A percentile compares a stretch with the other conserved stretches of the same genome.
Conservation (phyloP, 2,329 filamentous ascomycete genomes). For the Parastagonospora nodorum region DNA sequence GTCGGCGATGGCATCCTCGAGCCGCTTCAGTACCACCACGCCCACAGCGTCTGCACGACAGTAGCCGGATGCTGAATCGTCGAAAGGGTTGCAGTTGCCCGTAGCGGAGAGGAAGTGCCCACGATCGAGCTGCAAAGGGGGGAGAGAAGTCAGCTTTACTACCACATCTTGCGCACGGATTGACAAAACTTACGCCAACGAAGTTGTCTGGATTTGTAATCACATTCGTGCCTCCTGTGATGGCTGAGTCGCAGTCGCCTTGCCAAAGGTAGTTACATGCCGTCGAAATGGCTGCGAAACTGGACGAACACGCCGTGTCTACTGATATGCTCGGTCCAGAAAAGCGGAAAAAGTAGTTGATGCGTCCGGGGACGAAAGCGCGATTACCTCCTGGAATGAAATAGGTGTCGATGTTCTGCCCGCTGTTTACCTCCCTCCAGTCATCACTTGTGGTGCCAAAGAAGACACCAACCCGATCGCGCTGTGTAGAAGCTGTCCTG, state of each 20-base stretch:
- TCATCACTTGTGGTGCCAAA: constrained; percentile 42
- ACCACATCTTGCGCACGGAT: too few relatives aligned
- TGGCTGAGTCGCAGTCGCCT: constrained; percentile 15
- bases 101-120: constrained; percentile 27
- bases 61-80: constrained; percentile 34
- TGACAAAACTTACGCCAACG: constrained; percentile 10
- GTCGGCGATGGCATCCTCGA: constrained; percentile 39
- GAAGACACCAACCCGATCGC: constrained; percentile 35
- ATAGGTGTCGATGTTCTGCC: constrained; percentile 55
- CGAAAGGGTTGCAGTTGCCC: constrained; percentile 32
- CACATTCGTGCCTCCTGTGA: constrained; percentile 29
- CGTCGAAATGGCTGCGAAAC: constrained; percentile 1
- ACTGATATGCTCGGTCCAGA: constrained; percentile 50
- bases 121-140: neutral
- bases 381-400: constrained; percentile 57
- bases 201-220: constrained; percentile 36
- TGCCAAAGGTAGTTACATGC: constrained; percentile 33
- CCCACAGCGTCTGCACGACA: constrained; percentile 39
- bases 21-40: constrained; percentile 38
- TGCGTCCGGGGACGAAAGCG: constrained; percentile 58
- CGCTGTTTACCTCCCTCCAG: constrained; percentile 21
- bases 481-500: constrained; percentile 30
- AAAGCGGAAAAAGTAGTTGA: constrained; percentile 45
- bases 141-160: too few relatives aligned
- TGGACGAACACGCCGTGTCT: constrained; percentile 40